Evolutionary conservation across 2,329 filamentous ascomycete genomes (phyloP).

Genomic region (Xylaria digitata): DNA sequence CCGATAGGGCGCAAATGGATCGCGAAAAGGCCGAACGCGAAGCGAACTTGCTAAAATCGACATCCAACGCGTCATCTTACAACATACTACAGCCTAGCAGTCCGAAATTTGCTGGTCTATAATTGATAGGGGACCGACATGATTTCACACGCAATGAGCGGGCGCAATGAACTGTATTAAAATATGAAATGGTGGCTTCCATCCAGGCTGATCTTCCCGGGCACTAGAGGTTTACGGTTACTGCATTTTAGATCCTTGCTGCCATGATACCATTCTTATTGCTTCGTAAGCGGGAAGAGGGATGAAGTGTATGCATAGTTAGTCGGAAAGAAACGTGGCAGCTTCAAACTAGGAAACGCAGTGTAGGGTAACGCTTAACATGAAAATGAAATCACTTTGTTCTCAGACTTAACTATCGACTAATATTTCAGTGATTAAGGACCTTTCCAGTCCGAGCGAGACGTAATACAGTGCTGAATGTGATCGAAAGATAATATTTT

Average conservation of each 20-base stretch:
- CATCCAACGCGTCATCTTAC: constrained; percentile 44
- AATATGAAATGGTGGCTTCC: constrained; percentile 6
- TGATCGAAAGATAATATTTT: neutral
- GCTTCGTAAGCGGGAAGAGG: constrained; percentile 9
- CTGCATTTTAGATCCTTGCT: constrained; percentile 30
- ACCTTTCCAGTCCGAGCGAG: neutral
- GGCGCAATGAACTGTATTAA: constrained; percentile 32
- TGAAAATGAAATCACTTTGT: constrained; percentile 11
- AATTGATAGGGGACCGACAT: constrained; percentile 16
- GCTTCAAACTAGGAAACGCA: constrained; percentile 3
- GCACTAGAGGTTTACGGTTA: constrained; percentile 13
- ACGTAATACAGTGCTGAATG: neutral
- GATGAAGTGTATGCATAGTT: constrained; percentile 18
- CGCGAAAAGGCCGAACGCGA: constrained; percentile 83
- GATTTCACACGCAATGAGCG: neutral
- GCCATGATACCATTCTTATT: constrained; percentile 28
- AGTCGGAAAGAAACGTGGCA: constrained; percentile 2
- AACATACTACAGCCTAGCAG: constrained; percentile 50
- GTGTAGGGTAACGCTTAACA: constrained; percentile 23
- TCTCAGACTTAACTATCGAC: neutral
- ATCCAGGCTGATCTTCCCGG: constrained; percentile 1
- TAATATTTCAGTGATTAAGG: neutral
- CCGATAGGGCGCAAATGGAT: constrained; percentile 83
- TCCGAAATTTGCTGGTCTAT: constrained; percentile 51
- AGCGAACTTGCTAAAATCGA: constrained; percentile 49